phyloP scores from a whole-genome alignment of 345 rosid genomes.

The Aegle marmelos region DNA sequence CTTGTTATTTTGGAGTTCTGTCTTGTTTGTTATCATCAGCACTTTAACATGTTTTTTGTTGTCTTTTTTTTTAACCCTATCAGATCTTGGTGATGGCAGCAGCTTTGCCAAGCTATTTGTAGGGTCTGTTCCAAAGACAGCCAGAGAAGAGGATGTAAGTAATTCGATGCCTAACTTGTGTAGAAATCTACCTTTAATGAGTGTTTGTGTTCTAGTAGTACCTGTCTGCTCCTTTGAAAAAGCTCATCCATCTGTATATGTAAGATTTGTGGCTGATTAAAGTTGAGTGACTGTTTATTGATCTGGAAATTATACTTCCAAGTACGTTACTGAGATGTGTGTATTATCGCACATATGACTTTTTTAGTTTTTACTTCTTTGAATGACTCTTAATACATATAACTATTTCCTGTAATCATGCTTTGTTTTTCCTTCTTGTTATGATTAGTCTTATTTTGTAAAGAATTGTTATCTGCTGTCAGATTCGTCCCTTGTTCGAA shows the following conservation, averaged over 20 bases:
- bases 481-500: slow-evolving; percentile 90
- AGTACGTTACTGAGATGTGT: background rate
- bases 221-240: background rate
- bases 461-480: slow-evolving; percentile 21
- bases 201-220: too few relatives aligned
- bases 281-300: background rate
- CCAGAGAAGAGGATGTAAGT: slow-evolving; percentile 84
- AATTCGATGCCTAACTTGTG: slow-evolving; percentile 1
- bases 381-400: background rate
- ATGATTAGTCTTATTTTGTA: background rate
- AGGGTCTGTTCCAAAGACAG: slow-evolving; percentile 95
- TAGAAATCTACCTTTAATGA: background rate
- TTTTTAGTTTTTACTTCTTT: background rate
- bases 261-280: background rate
- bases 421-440: background rate
- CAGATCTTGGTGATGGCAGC: slow-evolving; percentile 51
- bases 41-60: background rate
- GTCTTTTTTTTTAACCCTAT: too few relatives aligned
- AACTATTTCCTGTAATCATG: background rate
- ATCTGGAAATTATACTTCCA: background rate
- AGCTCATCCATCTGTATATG: background rate
- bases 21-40: background rate
- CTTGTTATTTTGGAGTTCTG: background rate
- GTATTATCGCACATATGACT: background rate
- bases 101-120: slow-evolving; percentile 88